phyloP scores from a whole-genome alignment of 2,329 filamentous ascomycete species.

The Sclerotiophoma versabilis region DNA sequence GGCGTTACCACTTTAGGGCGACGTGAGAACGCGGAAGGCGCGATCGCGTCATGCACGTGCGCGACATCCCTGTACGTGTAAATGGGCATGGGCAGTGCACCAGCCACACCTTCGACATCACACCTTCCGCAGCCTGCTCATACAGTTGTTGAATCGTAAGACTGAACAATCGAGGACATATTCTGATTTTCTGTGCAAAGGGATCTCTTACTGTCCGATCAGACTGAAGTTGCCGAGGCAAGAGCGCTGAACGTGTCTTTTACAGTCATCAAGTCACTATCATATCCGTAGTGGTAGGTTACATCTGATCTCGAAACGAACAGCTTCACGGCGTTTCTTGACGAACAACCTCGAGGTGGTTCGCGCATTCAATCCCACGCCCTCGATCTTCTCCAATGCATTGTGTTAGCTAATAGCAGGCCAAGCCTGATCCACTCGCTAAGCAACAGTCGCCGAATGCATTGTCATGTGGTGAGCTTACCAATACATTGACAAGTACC shows the following conservation, averaged over 20 bases:
- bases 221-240: no score
- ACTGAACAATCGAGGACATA: no score
- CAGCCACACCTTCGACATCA: conserved; percentile 3
- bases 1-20: conserved; percentile 23
- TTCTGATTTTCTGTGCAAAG: no score
- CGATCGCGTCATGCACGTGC: conserved; percentile 28
- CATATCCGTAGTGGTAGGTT: no score
- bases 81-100: conserved; percentile 27
- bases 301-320: no score
- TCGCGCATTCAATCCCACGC: background rate
- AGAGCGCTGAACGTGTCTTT: no score
- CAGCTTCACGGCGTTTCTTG: background rate
- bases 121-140: background rate
- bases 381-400: background rate
- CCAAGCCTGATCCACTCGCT: conserved; percentile 9
- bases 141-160: background rate
- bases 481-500: background rate
- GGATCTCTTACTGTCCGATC: no score
- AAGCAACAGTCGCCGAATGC: conserved; percentile 8
- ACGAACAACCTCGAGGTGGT: background rate
- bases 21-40: conserved; percentile 41
- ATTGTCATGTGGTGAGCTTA: conserved; percentile 1
- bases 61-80: conserved; percentile 37
- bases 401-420: conserved; percentile 9
- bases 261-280: no score